Evolutionary conservation across 2,329 filamentous ascomycete species (phyloP).

Genomic region (Colletotrichum paranaense): DNA sequence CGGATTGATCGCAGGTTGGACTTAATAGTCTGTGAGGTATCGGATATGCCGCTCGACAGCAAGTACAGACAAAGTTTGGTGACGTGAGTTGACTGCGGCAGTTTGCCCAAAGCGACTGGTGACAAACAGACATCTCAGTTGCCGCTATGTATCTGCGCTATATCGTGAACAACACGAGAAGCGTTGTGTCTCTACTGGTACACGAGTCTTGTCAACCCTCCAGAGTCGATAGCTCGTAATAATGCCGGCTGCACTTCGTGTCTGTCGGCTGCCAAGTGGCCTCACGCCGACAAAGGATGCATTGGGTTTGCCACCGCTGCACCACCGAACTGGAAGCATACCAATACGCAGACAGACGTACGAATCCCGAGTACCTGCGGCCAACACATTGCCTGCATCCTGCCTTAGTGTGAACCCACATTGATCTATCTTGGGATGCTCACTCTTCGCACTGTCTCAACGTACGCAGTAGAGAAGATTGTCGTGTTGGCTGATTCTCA

Average conservation of each 20-base stretch:
- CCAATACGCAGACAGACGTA: neutral
- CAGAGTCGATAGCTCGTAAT: neutral
- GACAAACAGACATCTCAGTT: neutral
- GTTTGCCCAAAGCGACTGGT: neutral
- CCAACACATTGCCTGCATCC: too few relatives aligned
- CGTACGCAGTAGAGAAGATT: neutral
- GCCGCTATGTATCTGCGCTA: neutral
- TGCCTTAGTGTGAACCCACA: neutral
- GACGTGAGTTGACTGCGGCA: neutral
- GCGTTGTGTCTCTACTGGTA: neutral
- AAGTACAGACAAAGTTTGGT: neutral
- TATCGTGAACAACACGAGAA: neutral
- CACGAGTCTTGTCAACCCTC: neutral
- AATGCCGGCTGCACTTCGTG: conserved; percentile 11
- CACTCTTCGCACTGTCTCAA: neutral
- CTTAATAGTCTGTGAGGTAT: neutral
- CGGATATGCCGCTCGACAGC: neutral
- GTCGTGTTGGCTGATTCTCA: neutral
- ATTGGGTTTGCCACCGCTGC: conserved; percentile 3
- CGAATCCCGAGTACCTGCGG: neutral
- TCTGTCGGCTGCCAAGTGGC: neutral
- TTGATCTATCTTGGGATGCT: neutral
- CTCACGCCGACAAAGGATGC: neutral
- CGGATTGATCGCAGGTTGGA: neutral
- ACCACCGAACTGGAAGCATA: neutral